Conservation (phyloP, 495 filamentous ascomycete genomes). For the Aspergillus kassunensis region DNA sequence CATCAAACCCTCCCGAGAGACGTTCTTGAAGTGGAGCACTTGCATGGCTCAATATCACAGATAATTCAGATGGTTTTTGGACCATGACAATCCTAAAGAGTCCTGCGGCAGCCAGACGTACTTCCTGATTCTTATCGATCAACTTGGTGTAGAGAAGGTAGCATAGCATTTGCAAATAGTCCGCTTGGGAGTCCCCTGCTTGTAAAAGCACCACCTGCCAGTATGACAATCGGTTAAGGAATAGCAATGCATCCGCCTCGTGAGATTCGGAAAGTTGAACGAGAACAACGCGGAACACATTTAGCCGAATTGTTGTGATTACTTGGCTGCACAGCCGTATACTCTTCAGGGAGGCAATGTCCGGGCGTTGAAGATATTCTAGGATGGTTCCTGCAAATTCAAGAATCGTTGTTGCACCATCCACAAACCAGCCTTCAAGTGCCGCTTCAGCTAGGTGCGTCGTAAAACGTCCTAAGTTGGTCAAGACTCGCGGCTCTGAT, state of each 20-base stretch:
- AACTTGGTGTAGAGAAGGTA: conserved; percentile 86
- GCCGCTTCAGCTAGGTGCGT: conserved; percentile 81
- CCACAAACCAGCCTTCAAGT: conserved; percentile 93
- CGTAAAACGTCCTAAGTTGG: conserved; percentile 76
- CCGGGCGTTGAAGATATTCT: conserved; percentile 84
- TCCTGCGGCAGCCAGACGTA: conserved; percentile 75
- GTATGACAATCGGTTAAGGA: conserved; percentile 81
- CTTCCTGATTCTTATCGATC: conserved; percentile 55
- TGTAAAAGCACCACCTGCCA: conserved; percentile 92
- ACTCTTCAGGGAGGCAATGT: conserved; percentile 72
- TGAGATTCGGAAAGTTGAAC: conserved; percentile 81
- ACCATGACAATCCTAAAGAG: conserved; percentile 88
- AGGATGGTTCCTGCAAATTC: conserved; percentile 82
- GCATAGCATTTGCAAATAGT: conserved; percentile 77
- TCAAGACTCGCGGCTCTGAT: conserved; percentile 77
- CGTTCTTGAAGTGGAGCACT: conserved; percentile 63
- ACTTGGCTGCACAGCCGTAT: conserved; percentile 85
- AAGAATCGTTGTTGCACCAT: conserved; percentile 69
- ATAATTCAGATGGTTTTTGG: conserved; percentile 84
- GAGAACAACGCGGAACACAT: conserved; percentile 71
- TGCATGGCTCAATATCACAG: conserved; percentile 64
- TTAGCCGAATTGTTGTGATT: conserved; percentile 65
- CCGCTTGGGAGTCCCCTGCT: conserved; percentile 66
- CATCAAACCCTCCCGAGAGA: conserved; percentile 74
- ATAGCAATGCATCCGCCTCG: conserved; percentile 58